A percentile compares a stretch with the other conserved stretches of the same genome.
Conservation (phyloP, 441 rosid genomes). For the Pelargonium myrrhifolium region DNA sequence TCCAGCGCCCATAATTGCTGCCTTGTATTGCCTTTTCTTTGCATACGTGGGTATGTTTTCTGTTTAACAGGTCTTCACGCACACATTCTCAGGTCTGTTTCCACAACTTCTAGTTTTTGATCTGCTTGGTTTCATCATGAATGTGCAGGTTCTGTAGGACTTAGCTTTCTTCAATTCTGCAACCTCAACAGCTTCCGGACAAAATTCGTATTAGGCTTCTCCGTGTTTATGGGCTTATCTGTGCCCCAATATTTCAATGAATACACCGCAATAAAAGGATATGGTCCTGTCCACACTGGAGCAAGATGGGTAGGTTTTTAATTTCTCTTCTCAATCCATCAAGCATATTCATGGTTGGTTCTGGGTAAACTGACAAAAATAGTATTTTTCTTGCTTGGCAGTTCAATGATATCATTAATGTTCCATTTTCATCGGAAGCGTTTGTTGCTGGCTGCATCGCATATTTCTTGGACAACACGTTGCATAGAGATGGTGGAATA, state of each 20-base stretch:
- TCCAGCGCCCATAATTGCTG: slow-evolving; percentile 78
- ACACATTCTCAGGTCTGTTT: slow-evolving; percentile 3
- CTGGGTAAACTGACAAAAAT: not conserved
- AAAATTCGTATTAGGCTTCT: slow-evolving; percentile 73
- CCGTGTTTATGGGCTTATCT: slow-evolving; percentile 81
- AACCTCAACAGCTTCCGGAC: slow-evolving; percentile 86
- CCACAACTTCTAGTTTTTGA: slow-evolving; percentile 9
- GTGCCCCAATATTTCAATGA: slow-evolving; percentile 92
- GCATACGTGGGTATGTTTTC: slow-evolving; percentile 77
- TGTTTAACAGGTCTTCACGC: slow-evolving; percentile 5
- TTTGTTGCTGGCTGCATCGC: slow-evolving; percentile 83
- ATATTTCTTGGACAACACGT: slow-evolving; percentile 71
- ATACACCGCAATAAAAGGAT: slow-evolving; percentile 73
- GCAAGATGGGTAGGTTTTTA: slow-evolving; percentile 65
- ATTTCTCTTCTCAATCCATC: not conserved
- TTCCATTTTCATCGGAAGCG: slow-evolving; percentile 83
- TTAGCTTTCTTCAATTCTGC: slow-evolving; percentile 88
- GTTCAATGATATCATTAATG: slow-evolving; percentile 90
- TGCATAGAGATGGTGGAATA: slow-evolving; percentile 37
- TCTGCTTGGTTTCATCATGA: not conserved
- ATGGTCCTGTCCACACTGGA: slow-evolving; percentile 75
- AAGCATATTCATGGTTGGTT: not conserved
- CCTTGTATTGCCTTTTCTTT: slow-evolving; percentile 84
- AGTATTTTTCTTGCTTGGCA: slow-evolving; percentile 22
- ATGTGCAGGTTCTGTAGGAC: slow-evolving; percentile 74